These are phyloP conservation scores for Mytilinidion resinicola DNA, from an alignment of 495 filamentous ascomycete species.

Conservation along the genomic window DNA sequence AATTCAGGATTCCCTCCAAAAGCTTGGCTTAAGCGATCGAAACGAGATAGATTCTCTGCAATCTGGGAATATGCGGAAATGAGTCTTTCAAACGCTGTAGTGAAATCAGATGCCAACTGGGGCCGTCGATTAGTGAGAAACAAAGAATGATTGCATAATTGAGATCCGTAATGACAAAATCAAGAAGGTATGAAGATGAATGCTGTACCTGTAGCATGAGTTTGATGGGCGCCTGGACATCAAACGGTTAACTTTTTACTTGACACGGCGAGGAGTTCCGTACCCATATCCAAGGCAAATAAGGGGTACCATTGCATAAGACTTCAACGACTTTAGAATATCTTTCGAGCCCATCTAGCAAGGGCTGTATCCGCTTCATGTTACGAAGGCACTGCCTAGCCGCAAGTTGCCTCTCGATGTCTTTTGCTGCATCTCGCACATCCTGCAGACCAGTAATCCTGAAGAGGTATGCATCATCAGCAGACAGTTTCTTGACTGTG, in stretches of 20 bases:
- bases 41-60: conserved; percentile 36
- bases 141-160: not conserved
- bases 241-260: not conserved
- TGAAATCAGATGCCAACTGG: conserved; percentile 31
- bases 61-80: conserved; percentile 40
- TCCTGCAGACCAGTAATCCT: conserved; percentile 31
- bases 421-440: not conserved
- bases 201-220: conserved; percentile 36
- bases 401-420: conserved; percentile 5
- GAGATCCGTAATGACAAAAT: not conserved
- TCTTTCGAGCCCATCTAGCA: conserved; percentile 27
- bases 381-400: conserved; percentile 22
- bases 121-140: not conserved
- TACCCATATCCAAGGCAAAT: conserved; percentile 13
- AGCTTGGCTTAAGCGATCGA: conserved; percentile 31
- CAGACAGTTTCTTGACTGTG: conserved; percentile 21
- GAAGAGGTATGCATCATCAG: conserved; percentile 30
- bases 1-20: conserved; percentile 34
- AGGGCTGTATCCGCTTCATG: conserved; percentile 31
- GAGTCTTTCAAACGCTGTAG: conserved; percentile 38
- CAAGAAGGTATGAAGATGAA: not conserved
- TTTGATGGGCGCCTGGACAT: conserved; percentile 38
- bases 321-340: conserved; percentile 36
- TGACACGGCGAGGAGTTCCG: too few species aligned
- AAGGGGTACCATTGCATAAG: conserved; percentile 26